Conservation (phyloP, 805 yeast genomes). For the Barnettozyma vustinii region DNA sequence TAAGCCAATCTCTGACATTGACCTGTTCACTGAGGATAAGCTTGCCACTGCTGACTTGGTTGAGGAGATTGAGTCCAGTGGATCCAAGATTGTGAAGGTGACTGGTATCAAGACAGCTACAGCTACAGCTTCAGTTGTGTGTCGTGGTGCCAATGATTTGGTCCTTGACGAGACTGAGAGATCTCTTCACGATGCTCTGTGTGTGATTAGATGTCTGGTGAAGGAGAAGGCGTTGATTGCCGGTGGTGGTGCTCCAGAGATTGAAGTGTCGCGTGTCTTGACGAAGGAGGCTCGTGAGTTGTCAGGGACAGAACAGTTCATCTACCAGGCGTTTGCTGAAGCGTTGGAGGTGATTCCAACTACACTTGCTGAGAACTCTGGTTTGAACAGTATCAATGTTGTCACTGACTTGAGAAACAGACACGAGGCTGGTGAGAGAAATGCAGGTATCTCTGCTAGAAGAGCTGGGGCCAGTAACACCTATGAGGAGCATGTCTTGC, state of each 20-base stretch:
- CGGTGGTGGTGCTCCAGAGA: constrained; percentile 99
- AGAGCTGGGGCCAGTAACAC: constrained; percentile 91
- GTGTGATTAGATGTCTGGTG: constrained; percentile 81
- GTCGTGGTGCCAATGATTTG: constrained; percentile 91
- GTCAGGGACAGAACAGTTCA: constrained; percentile 76
- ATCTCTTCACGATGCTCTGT: constrained; percentile 93
- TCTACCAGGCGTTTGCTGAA: constrained; percentile 56
- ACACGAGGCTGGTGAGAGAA: constrained; percentile 85
- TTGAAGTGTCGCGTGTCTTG: constrained; percentile 95
- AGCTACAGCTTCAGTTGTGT: constrained; percentile 75
- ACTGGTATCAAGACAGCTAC: constrained; percentile 77
- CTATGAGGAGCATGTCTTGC: constrained; percentile 88
- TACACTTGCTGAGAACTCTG: constrained; percentile 95
- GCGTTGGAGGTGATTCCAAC: constrained; percentile 95
- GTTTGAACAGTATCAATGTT: constrained; percentile 87
- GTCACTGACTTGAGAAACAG: constrained; percentile 85
- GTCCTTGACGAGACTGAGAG: constrained; percentile 95
- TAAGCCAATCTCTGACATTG: constrained; percentile 94
- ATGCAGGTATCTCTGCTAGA: constrained; percentile 95
- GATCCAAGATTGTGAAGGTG: constrained; percentile 74
- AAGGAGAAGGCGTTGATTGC: constrained; percentile 91
- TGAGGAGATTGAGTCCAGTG: constrained; percentile 53
- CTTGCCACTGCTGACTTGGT: constrained; percentile 88
- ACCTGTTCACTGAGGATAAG: constrained; percentile 87
- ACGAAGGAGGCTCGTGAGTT: constrained; percentile 87